Base-by-base conservation (phyloP, 305 asterid genomes). In the Fraxinus ornus region DNA sequence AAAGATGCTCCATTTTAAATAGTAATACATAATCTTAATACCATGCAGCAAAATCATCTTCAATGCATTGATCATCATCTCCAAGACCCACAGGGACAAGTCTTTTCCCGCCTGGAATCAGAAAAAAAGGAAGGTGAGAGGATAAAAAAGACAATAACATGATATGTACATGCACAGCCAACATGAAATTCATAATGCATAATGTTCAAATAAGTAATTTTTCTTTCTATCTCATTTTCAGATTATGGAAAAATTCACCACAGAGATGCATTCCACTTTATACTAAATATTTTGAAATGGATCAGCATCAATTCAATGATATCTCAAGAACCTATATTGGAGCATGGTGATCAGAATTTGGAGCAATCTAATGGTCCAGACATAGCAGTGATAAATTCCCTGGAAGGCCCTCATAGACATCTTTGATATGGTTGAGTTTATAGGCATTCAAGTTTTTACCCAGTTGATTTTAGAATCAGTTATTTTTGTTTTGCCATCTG, bases 41-140 rank as follows among this genome's bases (percentile, higher is more conserved):
- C 97, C 98, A 94, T 33, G 95, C 94, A 85, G 95, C 22, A 86
- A 93, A 93, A 84, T 91, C 97, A 86, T 93, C 97, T 88, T 93
- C 95, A 39, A 93, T 92, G 88, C 97, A 92, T 84, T 93, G 97
- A 89, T 93, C 97, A 84, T 93, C 97, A 74, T 93, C 97, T 35
- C 96, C 97, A 78, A 93, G 95, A 64, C 97, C 97, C 89, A 95
- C 89, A 7, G 94, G 88, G 64, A 90, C 94, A 80, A 95, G 90
- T 71, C 91, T 88, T 81, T 94, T 88, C 33, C 92, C 99, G 37
- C 99, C 98, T 95, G 93, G 79, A 85, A 83, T 78, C 30, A 33
- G 52, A 7, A 1, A 19, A 79, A 5, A 57, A 21, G 44, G 78
- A 41, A 74, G 79, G 84, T 86, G 24, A 32, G 76, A 70, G 82